A percentile compares a stretch with the other conserved stretches of the same genome.
phyloP scores from a whole-genome alignment of 1,284 basidiomycete species.

The Cryptococcus maquisensis region DNA sequence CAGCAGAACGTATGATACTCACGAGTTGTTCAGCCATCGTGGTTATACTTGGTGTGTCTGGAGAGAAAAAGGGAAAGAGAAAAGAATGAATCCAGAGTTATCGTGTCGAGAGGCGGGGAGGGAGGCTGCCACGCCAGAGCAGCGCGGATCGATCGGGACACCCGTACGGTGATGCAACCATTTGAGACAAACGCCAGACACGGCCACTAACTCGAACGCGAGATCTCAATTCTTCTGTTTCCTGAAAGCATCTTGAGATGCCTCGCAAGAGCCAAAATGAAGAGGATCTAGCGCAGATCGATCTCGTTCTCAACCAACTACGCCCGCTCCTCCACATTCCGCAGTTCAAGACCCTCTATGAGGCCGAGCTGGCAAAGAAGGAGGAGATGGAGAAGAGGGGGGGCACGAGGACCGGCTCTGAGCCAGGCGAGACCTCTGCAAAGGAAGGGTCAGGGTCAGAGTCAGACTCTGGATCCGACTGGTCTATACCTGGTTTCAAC shows the following conservation, averaged over 20 bases:
- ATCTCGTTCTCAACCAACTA: neutral
- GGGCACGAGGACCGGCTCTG: neutral
- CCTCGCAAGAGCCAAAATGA: neutral
- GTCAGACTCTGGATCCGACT: too few relatives aligned
- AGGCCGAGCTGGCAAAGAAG: neutral
- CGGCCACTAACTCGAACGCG: too few relatives aligned
- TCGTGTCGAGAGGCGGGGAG: too few relatives aligned
- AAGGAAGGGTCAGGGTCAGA: too few relatives aligned
- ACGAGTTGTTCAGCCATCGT: slow-evolving; percentile 67
- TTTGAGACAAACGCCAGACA: too few relatives aligned
- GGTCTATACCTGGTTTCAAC: too few relatives aligned
- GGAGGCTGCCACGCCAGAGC: too few relatives aligned
- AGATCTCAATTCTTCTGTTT: neutral
- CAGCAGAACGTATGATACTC: slow-evolving; percentile 34
- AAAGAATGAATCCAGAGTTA: neutral
- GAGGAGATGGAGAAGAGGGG: neutral
- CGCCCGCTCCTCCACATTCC: neutral
- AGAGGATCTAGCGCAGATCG: neutral
- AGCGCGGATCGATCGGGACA: too few relatives aligned
- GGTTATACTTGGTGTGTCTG: neutral
- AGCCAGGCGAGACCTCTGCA: too few relatives aligned
- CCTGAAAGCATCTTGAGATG: neutral
- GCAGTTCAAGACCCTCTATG: neutral
- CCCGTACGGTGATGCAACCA: too few relatives aligned
- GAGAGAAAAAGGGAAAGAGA: neutral